Evolutionary conservation across 2,329 filamentous ascomycete species (phyloP), one percentile per base, ranked within the genome.

Genomic region (Stagonosporopsis vannaccii): DNA sequence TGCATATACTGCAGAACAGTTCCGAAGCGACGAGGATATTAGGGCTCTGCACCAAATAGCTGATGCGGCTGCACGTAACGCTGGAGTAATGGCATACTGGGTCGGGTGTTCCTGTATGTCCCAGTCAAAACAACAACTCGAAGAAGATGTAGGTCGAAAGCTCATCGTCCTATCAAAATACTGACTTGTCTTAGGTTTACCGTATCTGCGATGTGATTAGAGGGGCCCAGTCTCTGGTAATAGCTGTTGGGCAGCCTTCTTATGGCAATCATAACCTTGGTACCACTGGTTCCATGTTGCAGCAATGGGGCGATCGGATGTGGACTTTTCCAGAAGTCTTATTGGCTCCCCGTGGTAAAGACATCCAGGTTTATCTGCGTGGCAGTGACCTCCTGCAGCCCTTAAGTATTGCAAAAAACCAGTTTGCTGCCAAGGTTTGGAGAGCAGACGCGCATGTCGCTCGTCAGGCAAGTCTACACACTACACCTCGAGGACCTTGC

Each of bases 271-370:
- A 51, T 17, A 65, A 44, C 22, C 70, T 59, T 48, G 70, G 17
- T 30, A 70, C 67, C 5, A 55, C 69, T 12, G 49, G 65, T 36
- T 58, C 73, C 25, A 69, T 74, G 69, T 66, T 81, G 12, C 67
- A 72, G 7, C 68, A 79, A 62, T 82, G 75, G 80, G 81, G 78
- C 17, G 75, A 66, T 9, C 75, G 77, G 4, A 69, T 83, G 19
- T 81, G 80, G 75, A 82, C 80, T 0, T 72, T 82, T 26, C 78
- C 81, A 1, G 79, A 81, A 58, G 68, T 78, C 2, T 65, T 80
- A 0, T 63, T 79, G 1, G 66, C 71, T 20, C 73, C 74, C 5
- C 61, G 60, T 2, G 61, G 65, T 0, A 61, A 66, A 23, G 55
- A 63, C 1, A 75, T 78, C 39, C 55, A 60, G 6, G 66, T 78